phyloP scores from a whole-genome alignment of 345 rosid genomes.

The Clausena lansium region DNA sequence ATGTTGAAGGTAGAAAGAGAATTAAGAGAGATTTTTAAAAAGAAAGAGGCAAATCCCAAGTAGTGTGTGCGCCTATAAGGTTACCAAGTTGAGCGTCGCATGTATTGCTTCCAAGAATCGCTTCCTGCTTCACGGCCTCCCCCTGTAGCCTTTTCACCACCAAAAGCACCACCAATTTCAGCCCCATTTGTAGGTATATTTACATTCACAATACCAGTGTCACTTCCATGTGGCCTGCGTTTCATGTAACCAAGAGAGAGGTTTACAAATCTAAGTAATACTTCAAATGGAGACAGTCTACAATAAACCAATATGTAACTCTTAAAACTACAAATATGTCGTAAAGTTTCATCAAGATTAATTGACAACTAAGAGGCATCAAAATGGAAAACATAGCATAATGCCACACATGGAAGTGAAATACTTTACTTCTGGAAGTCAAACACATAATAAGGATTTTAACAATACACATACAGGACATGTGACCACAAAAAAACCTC shows the following conservation, averaged over 20 bases:
- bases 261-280: background rate
- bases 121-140: constrained; percentile 99
- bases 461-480: background rate
- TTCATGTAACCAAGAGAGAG: background rate
- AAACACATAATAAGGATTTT: background rate
- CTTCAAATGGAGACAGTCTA: background rate
- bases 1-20: background rate
- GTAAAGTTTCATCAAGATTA: background rate
- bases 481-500: background rate
- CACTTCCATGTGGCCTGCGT: constrained; percentile 88
- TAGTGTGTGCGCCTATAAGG: background rate
- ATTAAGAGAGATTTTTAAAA: background rate
- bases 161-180: constrained; percentile 96
- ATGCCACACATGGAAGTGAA: background rate
- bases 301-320: background rate
- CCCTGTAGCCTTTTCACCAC: constrained; percentile 95
- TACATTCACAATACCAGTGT: constrained; percentile 91
- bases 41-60: background rate
- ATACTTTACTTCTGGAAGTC: background rate
- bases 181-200: constrained; percentile 99
- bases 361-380: background rate
- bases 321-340: background rate
- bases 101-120: constrained; percentile 98
- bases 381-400: background rate
- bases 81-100: constrained; percentile 98